phyloP scores from a whole-genome alignment of 768 basidiomycete genomes.

The Leccinum variicolor region DNA sequence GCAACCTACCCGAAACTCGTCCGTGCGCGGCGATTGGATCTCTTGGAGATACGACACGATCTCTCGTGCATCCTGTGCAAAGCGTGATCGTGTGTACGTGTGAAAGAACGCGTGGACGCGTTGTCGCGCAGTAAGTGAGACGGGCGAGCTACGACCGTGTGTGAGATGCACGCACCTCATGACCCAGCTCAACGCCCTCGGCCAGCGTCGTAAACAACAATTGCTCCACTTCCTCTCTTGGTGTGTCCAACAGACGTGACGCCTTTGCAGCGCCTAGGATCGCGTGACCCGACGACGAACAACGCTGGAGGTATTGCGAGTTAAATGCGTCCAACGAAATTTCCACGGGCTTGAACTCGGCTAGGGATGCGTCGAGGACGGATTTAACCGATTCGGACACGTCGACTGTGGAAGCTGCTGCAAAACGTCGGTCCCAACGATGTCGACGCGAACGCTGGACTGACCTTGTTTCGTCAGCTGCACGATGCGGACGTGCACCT shows the following conservation, averaged over 20 bases:
- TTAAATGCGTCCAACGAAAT: constrained; percentile 66
- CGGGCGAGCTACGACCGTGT: background rate
- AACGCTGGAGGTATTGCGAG: constrained; percentile 68
- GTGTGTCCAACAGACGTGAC: constrained; percentile 41
- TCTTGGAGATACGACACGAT: constrained; percentile 47
- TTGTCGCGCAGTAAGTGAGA: background rate
- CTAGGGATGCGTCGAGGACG: constrained; percentile 45
- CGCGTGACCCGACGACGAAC: constrained; percentile 47
- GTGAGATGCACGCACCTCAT: constrained; percentile 35
- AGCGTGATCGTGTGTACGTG: background rate
- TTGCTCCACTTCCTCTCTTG: constrained; percentile 59
- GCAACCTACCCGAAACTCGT: constrained; percentile 60
- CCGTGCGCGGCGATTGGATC: constrained; percentile 48
- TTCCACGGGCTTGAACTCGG: constrained; percentile 53
- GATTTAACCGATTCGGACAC: constrained; percentile 46
- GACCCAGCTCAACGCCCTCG: constrained; percentile 40
- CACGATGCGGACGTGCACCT: constrained; percentile 67
- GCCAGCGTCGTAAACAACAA: constrained; percentile 48
- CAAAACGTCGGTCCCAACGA: background rate
- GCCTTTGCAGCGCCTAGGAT: constrained; percentile 66
- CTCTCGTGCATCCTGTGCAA: constrained; percentile 47
- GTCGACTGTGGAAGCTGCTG: constrained; percentile 46
- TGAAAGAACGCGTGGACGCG: background rate
- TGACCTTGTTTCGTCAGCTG: constrained; percentile 58
- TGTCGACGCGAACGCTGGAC: constrained; percentile 3